Base-by-base conservation (phyloP, 306 rosid species). In the Herpetospermum pedunculosum region DNA sequence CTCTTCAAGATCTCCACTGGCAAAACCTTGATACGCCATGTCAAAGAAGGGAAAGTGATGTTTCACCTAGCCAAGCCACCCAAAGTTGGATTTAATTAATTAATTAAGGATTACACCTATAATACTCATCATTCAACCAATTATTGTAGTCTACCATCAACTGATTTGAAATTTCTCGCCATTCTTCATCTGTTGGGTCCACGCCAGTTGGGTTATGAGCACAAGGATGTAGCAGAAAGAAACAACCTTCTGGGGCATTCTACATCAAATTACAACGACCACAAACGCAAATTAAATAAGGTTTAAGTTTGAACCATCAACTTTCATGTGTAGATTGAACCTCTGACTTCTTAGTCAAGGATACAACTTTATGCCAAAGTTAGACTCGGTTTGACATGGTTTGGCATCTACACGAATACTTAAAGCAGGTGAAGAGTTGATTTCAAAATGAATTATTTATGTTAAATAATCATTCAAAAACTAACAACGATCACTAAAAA, bases 191-290 rank as follows among this genome's bases (percentile, higher is more conserved):
- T 3, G 76, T 79, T 18, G 81, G 86, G 70, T 82, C 86, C 5
- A 79, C 77, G 11, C 86, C 86, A 18, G 86, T 82, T 49, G 86
- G 86, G 46, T 83, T 83, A 48, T 83, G 86, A 29, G 83, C 86
- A 68, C 86, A 83, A 41, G 86, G 77, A 79, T 83, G 86, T 26
- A 83, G 76, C 55, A 83, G 49, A 70, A 79, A 82, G 68, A 79
- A 76, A 0, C 78, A 79, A 72, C 80, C 55, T 2, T 74, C 70
- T 1, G 80, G 85, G 29, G 85, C 83, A 53, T 65, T 78, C 83
- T 82, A 43, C 50, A 73, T 8, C 77, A 78, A 40, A 30, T 72
- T 18, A 44, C 4, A 25, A 26, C 40, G 53, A n/a, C n/a, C n/a
- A n/a, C n/a, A 37, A n/a, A 32, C 23, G 37, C 0, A 28, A 57